Evolutionary conservation across 2,329 filamentous ascomycete species (phyloP).

Genomic region (Stemphylium vesicarium): DNA sequence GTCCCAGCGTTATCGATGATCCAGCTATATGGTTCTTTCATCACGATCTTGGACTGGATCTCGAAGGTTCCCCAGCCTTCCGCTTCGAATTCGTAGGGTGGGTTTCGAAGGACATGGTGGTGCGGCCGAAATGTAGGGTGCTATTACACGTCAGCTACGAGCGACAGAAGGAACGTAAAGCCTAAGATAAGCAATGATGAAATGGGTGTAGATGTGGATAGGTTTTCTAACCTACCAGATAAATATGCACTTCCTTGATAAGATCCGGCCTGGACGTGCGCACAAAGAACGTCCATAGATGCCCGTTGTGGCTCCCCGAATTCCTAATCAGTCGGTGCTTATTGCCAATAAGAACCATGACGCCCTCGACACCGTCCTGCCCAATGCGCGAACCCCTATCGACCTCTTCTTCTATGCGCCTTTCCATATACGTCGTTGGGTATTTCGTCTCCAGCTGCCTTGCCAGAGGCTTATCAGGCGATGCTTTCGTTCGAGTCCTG

Average conservation of each 20-base stretch:
- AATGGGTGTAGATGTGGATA: neutral
- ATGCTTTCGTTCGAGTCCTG: conserved; percentile 48
- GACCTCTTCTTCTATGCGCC: conserved; percentile 44
- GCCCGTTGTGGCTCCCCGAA: conserved; percentile 41
- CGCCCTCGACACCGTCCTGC: conserved; percentile 43
- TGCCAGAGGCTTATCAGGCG: conserved; percentile 32
- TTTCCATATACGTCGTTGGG: conserved; percentile 44
- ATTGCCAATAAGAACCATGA: conserved; percentile 56
- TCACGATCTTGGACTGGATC: conserved; percentile 48
- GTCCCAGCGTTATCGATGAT: conserved; percentile 48
- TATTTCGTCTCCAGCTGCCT: conserved; percentile 44
- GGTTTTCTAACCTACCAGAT: conserved; percentile 19
- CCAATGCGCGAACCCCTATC: conserved; percentile 31
- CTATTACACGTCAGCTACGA: conserved; percentile 21
- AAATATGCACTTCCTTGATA: conserved; percentile 53
- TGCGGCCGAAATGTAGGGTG: conserved; percentile 54
- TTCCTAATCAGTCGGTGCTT: conserved; percentile 42
- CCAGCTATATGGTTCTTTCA: conserved; percentile 55
- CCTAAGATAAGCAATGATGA: neutral
- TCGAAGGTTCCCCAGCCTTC: conserved; percentile 54
- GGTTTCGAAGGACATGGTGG: conserved; percentile 39
- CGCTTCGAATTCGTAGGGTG: conserved; percentile 51
- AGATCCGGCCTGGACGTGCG: conserved; percentile 52
- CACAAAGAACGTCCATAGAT: conserved; percentile 57
- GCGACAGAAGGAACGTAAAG: neutral